Percentiles rank a stretch among this genome's conserved stretches.
Evolutionary conservation across 345 rosid genomes (phyloP).

Genomic region (Eutrema yunnanense): DNA sequence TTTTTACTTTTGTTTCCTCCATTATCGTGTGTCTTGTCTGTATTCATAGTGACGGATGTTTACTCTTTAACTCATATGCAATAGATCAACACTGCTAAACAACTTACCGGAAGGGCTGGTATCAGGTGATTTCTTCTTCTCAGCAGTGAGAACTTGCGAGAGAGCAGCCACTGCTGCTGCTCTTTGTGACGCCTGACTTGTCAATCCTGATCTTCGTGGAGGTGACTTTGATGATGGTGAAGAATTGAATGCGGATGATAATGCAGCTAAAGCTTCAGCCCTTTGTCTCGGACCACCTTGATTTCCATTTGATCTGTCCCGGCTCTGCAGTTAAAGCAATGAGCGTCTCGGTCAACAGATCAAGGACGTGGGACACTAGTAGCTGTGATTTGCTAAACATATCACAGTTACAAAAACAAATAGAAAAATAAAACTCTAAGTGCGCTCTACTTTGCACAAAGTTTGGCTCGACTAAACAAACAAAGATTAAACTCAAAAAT

Average conservation of each 20-base stretch:
- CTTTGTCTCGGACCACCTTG: constrained; percentile 71
- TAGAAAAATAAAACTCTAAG: not conserved
- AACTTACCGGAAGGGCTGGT: constrained; percentile 43
- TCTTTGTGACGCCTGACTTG: constrained; percentile 70
- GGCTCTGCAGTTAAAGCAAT: constrained; percentile 33
- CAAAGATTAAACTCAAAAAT: not conserved
- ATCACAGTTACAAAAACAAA: not conserved
- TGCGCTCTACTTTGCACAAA: not conserved
- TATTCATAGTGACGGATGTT: not conserved
- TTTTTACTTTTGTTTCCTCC: not conserved
- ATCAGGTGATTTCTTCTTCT: constrained; percentile 64
- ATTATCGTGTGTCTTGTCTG: not conserved
- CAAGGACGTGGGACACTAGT: constrained; percentile 1
- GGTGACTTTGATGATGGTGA: constrained; percentile 48
- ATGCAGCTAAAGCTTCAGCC: constrained; percentile 83
- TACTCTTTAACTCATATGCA: not conserved
- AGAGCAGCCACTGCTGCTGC: constrained; percentile 98
- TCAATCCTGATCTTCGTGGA: constrained; percentile 35
- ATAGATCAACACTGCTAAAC: not conserved
- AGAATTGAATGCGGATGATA: constrained; percentile 67
- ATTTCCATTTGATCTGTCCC: constrained; percentile 57
- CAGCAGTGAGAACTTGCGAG: constrained; percentile 82
- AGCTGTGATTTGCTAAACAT: not conserved
- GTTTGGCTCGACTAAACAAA: not conserved
- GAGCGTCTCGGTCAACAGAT: not conserved